Evolutionary conservation across 2,329 filamentous ascomycete genomes (phyloP), one percentile per base, ranked within the genome.

Genomic region (Scedosporium apiospermum): DNA sequence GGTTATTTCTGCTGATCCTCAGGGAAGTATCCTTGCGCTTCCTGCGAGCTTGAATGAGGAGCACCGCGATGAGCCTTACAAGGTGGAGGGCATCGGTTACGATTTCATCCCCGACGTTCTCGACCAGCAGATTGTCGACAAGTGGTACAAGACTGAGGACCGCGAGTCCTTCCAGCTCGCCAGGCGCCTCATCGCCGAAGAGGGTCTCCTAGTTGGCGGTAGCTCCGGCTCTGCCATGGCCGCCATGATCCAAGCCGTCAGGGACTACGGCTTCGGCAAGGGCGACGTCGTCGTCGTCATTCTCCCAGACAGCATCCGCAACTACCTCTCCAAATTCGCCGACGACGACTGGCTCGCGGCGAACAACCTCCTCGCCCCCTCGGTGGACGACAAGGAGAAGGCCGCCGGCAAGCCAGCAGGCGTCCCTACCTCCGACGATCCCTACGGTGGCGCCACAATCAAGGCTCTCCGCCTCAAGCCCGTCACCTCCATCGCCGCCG

Each of bases 271-370:
- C n/a, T 82, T 96, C 66, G 84, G 85, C 66, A 89, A 93, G 73
- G 89, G 89, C 63, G 93, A 99, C 71, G 86, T 92, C 1, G 86
- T 98, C 0, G 95, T 99, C 30, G 92, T 97, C 30, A 80, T 99
- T 61, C 81, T 97, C 18, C 96, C 95, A 1, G 95, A 99, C 75
- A 96, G 92, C 78, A 98, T 99, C 72, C 85, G 95, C 71, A 97
- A 91, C 76, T 99, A 99, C 75, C 86, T 99, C 27, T 93, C 89
- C 78, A 99, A 99, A 84, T 99, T 99, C 73, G 92, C 92, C 67
- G 95, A 99, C 73, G 96, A 99, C 72, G 95, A 98, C 79, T 99
- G 95, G 96, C 87, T 99, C 63, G 93, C 92, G 12, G 95, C 95
- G 66, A 99, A 99, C 77, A 89, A 93, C 73, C 90, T 99, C 26